These are phyloP conservation scores for Wallacemonas sp. DNA, from an alignment of 208 protist genomes.

Conservation along the genomic window DNA sequence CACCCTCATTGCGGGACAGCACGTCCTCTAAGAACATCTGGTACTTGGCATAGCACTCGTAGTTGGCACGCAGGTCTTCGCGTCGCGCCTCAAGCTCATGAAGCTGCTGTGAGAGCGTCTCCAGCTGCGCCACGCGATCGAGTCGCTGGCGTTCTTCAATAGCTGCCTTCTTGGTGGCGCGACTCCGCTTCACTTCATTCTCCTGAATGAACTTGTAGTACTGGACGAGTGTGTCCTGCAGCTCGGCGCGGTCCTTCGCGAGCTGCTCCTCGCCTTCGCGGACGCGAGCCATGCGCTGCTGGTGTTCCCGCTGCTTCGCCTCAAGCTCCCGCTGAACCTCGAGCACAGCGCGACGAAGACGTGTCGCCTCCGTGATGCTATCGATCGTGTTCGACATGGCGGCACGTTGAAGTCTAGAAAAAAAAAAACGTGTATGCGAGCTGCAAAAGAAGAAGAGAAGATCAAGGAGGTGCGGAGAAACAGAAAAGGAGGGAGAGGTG, in stretches of 20 bases:
- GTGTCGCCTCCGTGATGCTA: conserved; percentile 89
- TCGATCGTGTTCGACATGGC: conserved; percentile 81
- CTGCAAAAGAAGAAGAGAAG: background rate
- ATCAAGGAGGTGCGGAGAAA: background rate
- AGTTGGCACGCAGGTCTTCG: conserved; percentile 52
- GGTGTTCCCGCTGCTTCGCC: conserved; percentile 82
- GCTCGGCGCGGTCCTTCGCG: conserved; percentile 63
- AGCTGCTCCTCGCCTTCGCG: conserved; percentile 82
- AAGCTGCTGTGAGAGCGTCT: conserved; percentile 53
- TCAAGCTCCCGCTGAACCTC: conserved; percentile 89
- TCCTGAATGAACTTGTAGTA: conserved; percentile 95
- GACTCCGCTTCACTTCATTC: conserved; percentile 89
- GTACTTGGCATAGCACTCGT: conserved; percentile 77
- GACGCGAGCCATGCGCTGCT: conserved; percentile 79
- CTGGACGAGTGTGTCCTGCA: conserved; percentile 91
- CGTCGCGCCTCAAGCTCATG: conserved; percentile 53
- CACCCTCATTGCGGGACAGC: conserved; percentile 84
- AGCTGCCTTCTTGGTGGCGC: conserved; percentile 84
- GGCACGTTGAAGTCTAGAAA: background rate
- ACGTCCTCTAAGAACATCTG: conserved; percentile 90
- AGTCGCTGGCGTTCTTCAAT: conserved; percentile 82
- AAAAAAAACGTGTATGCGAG: too few relatives aligned
- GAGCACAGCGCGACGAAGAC: conserved; percentile 77
- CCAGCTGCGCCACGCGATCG: conserved; percentile 85
- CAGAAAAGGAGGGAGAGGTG: background rate